Base-by-base conservation (phyloP, 2,329 filamentous ascomycete genomes). In the Fusarium globosum region DNA sequence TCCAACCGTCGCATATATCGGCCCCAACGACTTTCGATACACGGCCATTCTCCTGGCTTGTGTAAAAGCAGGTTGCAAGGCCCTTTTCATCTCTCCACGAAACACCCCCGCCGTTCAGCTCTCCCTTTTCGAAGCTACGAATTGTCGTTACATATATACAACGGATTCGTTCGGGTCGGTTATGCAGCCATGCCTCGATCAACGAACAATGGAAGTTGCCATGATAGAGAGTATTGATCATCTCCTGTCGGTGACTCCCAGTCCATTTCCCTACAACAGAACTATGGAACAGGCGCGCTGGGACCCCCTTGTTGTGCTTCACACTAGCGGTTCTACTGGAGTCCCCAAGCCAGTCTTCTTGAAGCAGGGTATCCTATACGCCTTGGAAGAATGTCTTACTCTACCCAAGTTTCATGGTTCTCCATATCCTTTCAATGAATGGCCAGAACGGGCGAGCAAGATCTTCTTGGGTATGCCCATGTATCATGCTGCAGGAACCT, bases 281-380 rank as follows among this genome's bases (percentile, higher is more conserved):
- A 18, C 64, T 1, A 11, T 43, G 0, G n/a, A 63, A 1, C n/a
- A 68, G 30, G 20, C 26, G 1, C 48, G 30, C 3, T 68, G 56
- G 56, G 64, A 68, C 7, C 64, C 64, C 8, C 48, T 68, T 8
- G 64, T 63, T 2, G 48, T 68, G 5, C 38, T 68, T 7, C 65
- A 68, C 6, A 68, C 65, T 2, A 68, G 65, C 3, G 65, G 65
- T 4, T 55, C 64, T 2, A 68, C 65, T 2, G 65, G 65, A 23
- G 48, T 38, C 0, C 65, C 64, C 1, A 68, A 68, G 15, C 65
- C 65, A 0, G 48, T 68, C 6, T n/a, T 68, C 6, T 21, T 49
- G 8, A 26, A 39, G 5, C 64, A 68, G 0, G 65, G 65, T 0
- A 30, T 7, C 2, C 1, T 68, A 0, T 43, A 13, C n/a, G 33